Base-by-base conservation (phyloP, 306 rosid species). In the Cotoneaster glaucophyllus region DNA sequence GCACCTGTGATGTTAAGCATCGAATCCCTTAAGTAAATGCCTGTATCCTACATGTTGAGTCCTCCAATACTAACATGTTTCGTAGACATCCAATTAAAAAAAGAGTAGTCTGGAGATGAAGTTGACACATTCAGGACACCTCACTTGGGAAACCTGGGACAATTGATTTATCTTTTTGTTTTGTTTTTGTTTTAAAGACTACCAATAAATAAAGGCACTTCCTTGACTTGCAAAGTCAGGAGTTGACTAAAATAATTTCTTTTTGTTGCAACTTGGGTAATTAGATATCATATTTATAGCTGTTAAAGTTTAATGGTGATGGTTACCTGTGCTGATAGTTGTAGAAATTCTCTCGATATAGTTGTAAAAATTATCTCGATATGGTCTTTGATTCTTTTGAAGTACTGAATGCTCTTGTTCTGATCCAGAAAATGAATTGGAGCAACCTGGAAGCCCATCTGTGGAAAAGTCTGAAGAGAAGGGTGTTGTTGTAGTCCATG, bases 361-460 rank as follows among this genome's bases (percentile, higher is more conserved):
- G 19, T 32, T 54, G 8, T 54, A 54, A 50, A 58, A 52, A 70
- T 22, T 12, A 31, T 67, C 75, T 37, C 6, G 37, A 73, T 73
- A 43, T 62, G 64, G 25, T 56, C 58, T 73, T 50, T 22, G 10
- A 69, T 56, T 66, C 21, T 28, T 57, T 43, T 34, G 6, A 70
- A 61, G 65, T 57, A 77, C n/a, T 74, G 81, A 31, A 50, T 78
- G 6, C 52, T 83, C 50, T 39, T 45, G 44, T 26, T 75, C 72
- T 86, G 83, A 68, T 81, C 76, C 85, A 96, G 98, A 92, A 71
- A 82, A 88, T 76, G 99, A 89, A 22, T 41, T 76, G 82, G 92
- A 89, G 90, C 91, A 80, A 79, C 99, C 99, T 71, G 84, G 96
- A 81, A 96, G 99, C 85, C 99, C 99, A 76, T 96, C 99, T 8